Evolutionary conservation across 129 eudicot species (phyloP).

Genomic region (Flaveria robusta): DNA sequence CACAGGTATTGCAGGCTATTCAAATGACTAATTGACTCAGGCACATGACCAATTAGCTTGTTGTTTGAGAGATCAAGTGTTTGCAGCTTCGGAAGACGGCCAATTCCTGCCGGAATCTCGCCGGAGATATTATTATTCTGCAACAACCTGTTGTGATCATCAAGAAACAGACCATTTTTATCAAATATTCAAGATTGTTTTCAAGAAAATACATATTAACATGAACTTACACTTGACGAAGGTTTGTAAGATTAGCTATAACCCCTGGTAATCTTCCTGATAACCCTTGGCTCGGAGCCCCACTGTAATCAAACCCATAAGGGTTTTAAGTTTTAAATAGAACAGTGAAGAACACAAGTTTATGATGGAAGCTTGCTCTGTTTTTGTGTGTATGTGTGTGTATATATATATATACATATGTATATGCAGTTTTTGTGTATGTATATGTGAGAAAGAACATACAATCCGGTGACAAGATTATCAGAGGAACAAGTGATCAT

Average conservation of each 20-base stretch:
- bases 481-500: conserved; percentile 92
- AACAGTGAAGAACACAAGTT: conserved; percentile 25
- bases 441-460: conserved; percentile 22
- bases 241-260: conserved; percentile 84
- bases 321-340: not conserved
- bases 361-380: too few species aligned
- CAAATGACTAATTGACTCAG: conserved; percentile 67
- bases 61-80: conserved; percentile 91
- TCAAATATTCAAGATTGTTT: not conserved
- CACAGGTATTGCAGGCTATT: conserved; percentile 77
- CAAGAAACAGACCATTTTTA: not conserved
- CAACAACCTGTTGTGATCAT: conserved; percentile 50
- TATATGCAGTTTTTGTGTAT: not conserved
- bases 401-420: too few species aligned
- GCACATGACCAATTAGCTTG: conserved; percentile 69
- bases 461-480: conserved; percentile 83
- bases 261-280: conserved; percentile 74
- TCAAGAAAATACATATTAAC: not conserved
- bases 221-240: conserved; percentile 79
- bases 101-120: conserved; percentile 67
- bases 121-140: conserved; percentile 94
- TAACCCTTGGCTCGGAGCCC: conserved; percentile 92
- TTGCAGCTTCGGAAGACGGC: conserved; percentile 68
- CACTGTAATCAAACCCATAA: conserved; percentile 46
- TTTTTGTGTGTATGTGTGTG: not conserved